Evolutionary conservation across 2,329 filamentous ascomycete genomes (phyloP).

Genomic region (Aspergillus tubingensis): DNA sequence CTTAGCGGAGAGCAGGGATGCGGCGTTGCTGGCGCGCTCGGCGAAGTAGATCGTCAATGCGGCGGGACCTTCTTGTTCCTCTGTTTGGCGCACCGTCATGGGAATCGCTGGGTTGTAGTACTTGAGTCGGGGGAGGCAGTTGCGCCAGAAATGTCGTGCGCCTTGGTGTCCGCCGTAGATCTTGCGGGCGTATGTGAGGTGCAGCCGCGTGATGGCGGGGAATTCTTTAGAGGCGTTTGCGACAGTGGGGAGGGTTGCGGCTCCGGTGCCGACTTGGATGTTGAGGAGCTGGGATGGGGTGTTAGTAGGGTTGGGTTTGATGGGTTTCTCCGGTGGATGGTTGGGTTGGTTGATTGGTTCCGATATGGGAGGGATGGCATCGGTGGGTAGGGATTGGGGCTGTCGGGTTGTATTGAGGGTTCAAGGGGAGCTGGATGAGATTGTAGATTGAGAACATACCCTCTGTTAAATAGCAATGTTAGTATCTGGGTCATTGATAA

Average conservation of each 20-base stretch:
- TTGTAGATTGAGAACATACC: conserved; percentile 26
- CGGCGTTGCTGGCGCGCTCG: conserved; percentile 32
- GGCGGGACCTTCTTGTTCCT: conserved; percentile 49
- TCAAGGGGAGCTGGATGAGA: not conserved
- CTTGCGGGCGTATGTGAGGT: conserved; percentile 48
- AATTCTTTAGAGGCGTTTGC: conserved; percentile 35
- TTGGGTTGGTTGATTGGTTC: not conserved
- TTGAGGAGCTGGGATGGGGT: conserved; percentile 62
- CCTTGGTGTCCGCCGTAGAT: conserved; percentile 43
- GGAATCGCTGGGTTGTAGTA: conserved; percentile 86
- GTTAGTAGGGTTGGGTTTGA: not conserved
- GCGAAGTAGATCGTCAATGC: conserved; percentile 47
- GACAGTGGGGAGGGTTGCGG: conserved; percentile 68
- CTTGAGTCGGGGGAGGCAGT: conserved; percentile 82
- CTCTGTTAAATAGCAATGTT: conserved; percentile 24
- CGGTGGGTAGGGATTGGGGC: not conserved
- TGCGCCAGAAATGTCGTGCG: conserved; percentile 82
- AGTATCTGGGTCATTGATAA: not conserved
- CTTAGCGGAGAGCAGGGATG: conserved; percentile 26
- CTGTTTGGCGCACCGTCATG: conserved; percentile 76
- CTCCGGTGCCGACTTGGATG: conserved; percentile 79
- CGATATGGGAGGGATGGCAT: not conserved
- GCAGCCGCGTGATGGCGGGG: conserved; percentile 44
- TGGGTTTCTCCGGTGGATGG: not conserved
- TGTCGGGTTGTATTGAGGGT: not conserved